Conservation (phyloP, 257 asterid species). For the Cruciata laevipes region DNA sequence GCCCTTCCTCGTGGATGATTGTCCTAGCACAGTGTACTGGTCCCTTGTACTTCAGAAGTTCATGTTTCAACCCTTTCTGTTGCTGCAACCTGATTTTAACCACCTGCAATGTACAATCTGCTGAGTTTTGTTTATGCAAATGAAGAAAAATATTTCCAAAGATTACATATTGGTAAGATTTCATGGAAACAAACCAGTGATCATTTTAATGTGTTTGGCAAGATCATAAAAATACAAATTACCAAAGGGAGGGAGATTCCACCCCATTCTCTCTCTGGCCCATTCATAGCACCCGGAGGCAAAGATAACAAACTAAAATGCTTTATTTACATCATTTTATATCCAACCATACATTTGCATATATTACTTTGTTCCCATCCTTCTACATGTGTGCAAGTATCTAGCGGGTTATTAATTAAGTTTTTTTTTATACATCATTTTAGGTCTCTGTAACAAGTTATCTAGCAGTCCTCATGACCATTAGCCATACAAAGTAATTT, state of each 20-base stretch:
- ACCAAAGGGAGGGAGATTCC: too few relatives aligned
- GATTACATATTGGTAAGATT: neutral
- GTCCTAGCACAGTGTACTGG: constrained; percentile 72
- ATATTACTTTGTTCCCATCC: neutral
- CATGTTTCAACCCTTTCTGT: constrained; percentile 78
- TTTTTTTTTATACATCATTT: too few relatives aligned
- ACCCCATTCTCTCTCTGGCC: too few relatives aligned
- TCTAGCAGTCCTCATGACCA: neutral
- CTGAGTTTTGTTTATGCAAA: neutral
- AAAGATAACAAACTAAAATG: neutral
- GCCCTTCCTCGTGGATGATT: constrained; percentile 79
- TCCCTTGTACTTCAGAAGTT: constrained; percentile 71
- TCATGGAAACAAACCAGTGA: neutral
- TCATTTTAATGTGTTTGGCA: neutral
- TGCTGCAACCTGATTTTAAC: constrained; percentile 95
- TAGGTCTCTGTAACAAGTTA: neutral
- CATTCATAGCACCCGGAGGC: too few relatives aligned
- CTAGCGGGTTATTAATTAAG: too few relatives aligned
- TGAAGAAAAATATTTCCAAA: neutral
- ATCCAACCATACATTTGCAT: too few relatives aligned
- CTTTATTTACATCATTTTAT: neutral
- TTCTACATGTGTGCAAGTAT: neutral
- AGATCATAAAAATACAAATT: neutral
- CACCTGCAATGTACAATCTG: constrained; percentile 41
- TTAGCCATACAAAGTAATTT: too few relatives aligned